Base-by-base conservation (phyloP, 2,329 filamentous ascomycete genomes). In the Epichloe elymi region DNA sequence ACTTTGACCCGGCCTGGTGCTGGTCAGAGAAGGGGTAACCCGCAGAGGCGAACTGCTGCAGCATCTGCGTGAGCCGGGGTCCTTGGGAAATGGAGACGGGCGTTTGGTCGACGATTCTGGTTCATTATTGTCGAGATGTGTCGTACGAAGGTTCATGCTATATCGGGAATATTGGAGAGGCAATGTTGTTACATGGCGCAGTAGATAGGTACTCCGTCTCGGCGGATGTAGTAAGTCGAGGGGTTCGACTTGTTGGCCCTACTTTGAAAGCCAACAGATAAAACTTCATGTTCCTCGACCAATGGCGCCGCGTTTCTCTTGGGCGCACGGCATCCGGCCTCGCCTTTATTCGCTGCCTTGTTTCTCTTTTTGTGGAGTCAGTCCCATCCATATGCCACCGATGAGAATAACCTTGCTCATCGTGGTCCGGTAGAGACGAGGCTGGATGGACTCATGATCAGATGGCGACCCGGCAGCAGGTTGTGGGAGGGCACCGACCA, bases 1-100 rank as follows among this genome's bases (percentile, higher is more conserved):
- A 87, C 84, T 1, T 67, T 82, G 48, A 73, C 71, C 7, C 67
- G 76, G 55, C 75, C 76, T 0, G 71, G 72, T n/a, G 60, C 59
- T 12, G 53, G 56, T 46, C 60, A 58, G 51, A 60, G 55, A 49
- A 40, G 55, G 11, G 55, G 56, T n/a, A 36, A 30, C 12, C 40
- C 23, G 33, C 50, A 51, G 23, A 48, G 50, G 36, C 45, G 46
- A 12, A 42, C 50, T 23, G 44, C 50, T 4, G 38, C 46, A 14
- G 48, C 41, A 20, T 50, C 48, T 44, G 48, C 48, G 19, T 50
- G 35, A 50, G 12, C 17, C 12, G 17, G 3, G 19, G 30, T 7
- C 14, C 6, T 26, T 14, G 46, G 26, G 19, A 14, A 20, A 20
- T 17, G 26, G 8, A 30, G n/a, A 3, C 7, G 30, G 20, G 15